A percentile compares a stretch with the other conserved stretches of the same genome.
phyloP scores from a whole-genome alignment of 2,329 filamentous ascomycete genomes.

The Didymellaceae sp. region DNA sequence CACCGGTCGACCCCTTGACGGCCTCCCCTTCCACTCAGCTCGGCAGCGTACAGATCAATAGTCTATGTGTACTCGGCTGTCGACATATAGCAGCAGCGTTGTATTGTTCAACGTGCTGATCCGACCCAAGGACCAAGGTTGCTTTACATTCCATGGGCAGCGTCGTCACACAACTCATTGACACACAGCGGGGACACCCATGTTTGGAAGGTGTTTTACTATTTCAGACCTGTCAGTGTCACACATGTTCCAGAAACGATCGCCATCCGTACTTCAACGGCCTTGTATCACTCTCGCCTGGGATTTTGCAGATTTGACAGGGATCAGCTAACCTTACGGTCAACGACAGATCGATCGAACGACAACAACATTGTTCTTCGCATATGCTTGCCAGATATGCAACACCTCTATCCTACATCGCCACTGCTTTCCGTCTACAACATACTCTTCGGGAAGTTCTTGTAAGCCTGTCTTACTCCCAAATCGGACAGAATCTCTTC shows the following conservation, averaged over 20 bases:
- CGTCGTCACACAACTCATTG: slow-evolving; percentile 11
- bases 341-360: slow-evolving; percentile 3
- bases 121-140: slow-evolving; percentile 16
- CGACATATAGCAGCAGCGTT: slow-evolving; percentile 7
- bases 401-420: slow-evolving; percentile 17
- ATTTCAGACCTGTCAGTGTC: slow-evolving; percentile 22
- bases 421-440: slow-evolving; percentile 58
- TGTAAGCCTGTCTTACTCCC: slow-evolving; percentile 83
- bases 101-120: slow-evolving; percentile 12
- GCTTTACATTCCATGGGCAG: slow-evolving; percentile 12
- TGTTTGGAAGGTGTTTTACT: slow-evolving; percentile 18
- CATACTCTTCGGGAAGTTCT: slow-evolving; percentile 83
- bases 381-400: slow-evolving; percentile 5
- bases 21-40: neutral
- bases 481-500: slow-evolving; percentile 84
- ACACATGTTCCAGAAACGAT: slow-evolving; percentile 28
- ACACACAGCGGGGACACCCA: slow-evolving; percentile 9
- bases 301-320: neutral
- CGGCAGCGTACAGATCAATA: slow-evolving; percentile 19
- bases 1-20: slow-evolving; percentile 4
- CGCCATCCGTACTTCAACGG: slow-evolving; percentile 16
- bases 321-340: slow-evolving; percentile 1
- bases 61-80: slow-evolving; percentile 15
- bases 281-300: slow-evolving; percentile 13
- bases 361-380: slow-evolving; percentile 1